These are phyloP conservation scores for Diaporthe australafricana DNA, from an alignment of 2,329 filamentous ascomycete genomes.

Conservation along the genomic window DNA sequence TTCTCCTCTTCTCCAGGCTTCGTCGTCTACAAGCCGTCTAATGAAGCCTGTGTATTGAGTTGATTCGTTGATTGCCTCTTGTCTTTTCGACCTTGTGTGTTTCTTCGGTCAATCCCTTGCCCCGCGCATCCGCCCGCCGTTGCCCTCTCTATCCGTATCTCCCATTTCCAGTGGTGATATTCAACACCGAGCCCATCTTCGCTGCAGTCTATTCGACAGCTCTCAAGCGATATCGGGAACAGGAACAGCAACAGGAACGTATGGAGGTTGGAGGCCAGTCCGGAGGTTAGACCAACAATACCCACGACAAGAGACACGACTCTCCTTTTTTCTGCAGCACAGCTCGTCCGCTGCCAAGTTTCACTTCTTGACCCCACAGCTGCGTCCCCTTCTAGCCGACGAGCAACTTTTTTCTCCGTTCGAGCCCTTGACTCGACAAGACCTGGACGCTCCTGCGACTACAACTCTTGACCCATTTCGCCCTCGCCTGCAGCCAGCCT, in stretches of 20 bases:
- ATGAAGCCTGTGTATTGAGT: slow-evolving; percentile 48
- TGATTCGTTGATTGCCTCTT: slow-evolving; percentile 37
- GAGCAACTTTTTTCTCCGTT: slow-evolving; percentile 33
- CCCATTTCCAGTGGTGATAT: slow-evolving; percentile 1
- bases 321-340: slow-evolving; percentile 36
- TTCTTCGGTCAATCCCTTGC: slow-evolving; percentile 29
- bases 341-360: slow-evolving; percentile 37
- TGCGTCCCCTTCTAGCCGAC: slow-evolving; percentile 20
- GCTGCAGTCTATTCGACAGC: neutral
- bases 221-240: neutral
- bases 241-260: slow-evolving; percentile 10
- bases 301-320: slow-evolving; percentile 27
- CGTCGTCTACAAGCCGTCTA: slow-evolving; percentile 39
- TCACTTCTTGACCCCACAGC: slow-evolving; percentile 32
- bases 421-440: slow-evolving; percentile 26
- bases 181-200: neutral
- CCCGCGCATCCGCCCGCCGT: slow-evolving; percentile 13
- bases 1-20: slow-evolving; percentile 41
- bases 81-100: slow-evolving; percentile 31
- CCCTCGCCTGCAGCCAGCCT: slow-evolving; percentile 20
- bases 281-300: slow-evolving; percentile 16
- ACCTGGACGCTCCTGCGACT: slow-evolving; percentile 10
- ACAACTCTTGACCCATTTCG: slow-evolving; percentile 15
- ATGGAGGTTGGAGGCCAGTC: slow-evolving; percentile 10
- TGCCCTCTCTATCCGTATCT: slow-evolving; percentile 22